Evolutionary conservation across 139 green algal species (phyloP).

Genomic region (Chlorella sp.): DNA sequence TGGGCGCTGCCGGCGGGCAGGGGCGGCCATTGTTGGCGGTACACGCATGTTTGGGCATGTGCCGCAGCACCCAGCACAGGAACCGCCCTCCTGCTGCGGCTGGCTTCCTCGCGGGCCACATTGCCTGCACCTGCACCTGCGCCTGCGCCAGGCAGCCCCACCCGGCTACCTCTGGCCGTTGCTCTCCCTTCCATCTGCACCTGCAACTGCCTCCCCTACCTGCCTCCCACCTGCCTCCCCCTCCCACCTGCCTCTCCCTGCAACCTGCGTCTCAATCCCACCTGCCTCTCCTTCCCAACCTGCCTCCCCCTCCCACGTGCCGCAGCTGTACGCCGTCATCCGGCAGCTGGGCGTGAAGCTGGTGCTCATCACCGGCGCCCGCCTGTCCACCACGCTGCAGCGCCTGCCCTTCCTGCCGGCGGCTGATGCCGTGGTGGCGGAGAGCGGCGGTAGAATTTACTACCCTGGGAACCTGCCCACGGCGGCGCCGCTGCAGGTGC

Average conservation of each 20-base stretch:
- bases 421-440: constrained; percentile 74
- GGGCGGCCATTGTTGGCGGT: neutral
- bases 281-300: too few species aligned
- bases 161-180: too few species aligned
- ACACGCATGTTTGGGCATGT: neutral
- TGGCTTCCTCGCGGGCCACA: too few species aligned
- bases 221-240: neutral
- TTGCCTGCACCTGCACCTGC: too few species aligned
- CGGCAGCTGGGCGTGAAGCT: constrained; percentile 5
- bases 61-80: too few species aligned
- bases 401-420: constrained; percentile 75
- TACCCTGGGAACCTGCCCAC: constrained; percentile 56
- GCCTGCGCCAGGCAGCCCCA: too few species aligned
- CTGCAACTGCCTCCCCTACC: too few species aligned
- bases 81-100: too few species aligned
- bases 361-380: constrained; percentile 58
- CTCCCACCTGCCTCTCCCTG: too few species aligned
- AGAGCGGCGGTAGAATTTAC: constrained; percentile 80
- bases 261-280: too few species aligned
- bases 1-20: neutral
- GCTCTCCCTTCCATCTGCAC: too few species aligned
- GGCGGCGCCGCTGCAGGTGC: constrained; percentile 59
- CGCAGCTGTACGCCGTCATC: neutral
- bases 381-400: constrained; percentile 73
- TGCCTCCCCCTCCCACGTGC: too few species aligned